Evolutionary conservation across 805 yeast species (phyloP).

Genomic region (Kazachstania africana): DNA sequence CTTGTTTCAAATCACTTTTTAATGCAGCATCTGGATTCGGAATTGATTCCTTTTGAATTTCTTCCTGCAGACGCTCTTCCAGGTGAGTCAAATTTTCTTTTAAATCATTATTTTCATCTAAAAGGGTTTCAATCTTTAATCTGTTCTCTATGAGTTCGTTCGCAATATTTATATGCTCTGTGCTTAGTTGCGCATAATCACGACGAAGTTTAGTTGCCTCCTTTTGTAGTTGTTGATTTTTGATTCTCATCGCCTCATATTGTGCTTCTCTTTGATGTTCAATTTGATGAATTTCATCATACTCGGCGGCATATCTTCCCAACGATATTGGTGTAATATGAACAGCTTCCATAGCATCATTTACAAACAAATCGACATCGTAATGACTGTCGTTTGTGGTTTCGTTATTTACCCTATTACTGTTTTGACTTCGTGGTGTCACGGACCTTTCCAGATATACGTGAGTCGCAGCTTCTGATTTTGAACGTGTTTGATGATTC

Average conservation of each 20-base stretch:
- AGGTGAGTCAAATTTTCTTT: constrained; percentile 37
- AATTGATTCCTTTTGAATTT: constrained; percentile 18
- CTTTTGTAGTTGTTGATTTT: constrained; percentile 61
- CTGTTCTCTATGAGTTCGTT: constrained; percentile 78
- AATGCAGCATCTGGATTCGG: constrained; percentile 27
- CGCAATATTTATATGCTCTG: constrained; percentile 78
- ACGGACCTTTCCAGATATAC: constrained; percentile 6
- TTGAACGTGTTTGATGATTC: constrained; percentile 7
- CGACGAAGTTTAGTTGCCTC: constrained; percentile 66
- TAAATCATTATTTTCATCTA: constrained; percentile 62
- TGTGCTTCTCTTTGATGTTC: constrained; percentile 54
- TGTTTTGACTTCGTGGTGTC: background rate
- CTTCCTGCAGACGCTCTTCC: constrained; percentile 28
- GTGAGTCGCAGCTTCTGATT: constrained; percentile 7
- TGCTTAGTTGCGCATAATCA: constrained; percentile 54
- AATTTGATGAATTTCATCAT: constrained; percentile 52
- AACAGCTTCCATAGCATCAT: constrained; percentile 58
- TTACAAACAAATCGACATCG: constrained; percentile 61
- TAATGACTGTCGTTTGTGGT: constrained; percentile 29
- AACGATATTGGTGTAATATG: constrained; percentile 63
- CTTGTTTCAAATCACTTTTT: constrained; percentile 35
- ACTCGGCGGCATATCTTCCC: constrained; percentile 61
- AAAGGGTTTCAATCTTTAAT: constrained; percentile 58
- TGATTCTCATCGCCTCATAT: constrained; percentile 50
- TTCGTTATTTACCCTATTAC: constrained; percentile 2